A percentile compares a stretch with the other conserved stretches of the same genome.
phyloP scores from a whole-genome alignment of 2,329 filamentous ascomycete species.

The Neonectria ditissima region DNA sequence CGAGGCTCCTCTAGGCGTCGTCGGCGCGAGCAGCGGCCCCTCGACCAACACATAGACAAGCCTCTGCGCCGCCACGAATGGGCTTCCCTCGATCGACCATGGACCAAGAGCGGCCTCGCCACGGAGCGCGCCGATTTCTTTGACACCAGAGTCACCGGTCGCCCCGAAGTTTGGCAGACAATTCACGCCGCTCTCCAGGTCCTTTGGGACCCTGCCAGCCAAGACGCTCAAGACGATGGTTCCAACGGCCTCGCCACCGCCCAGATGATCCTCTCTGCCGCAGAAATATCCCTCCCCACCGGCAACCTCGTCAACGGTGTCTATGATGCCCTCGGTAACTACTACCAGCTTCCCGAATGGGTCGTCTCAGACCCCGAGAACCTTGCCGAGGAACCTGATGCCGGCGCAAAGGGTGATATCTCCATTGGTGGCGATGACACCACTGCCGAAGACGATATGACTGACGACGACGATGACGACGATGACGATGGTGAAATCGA shows the following conservation, averaged over 20 bases:
- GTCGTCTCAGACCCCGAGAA: constrained; percentile 76
- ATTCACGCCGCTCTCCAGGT: constrained; percentile 75
- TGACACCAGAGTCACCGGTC: constrained; percentile 85
- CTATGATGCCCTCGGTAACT: constrained; percentile 77
- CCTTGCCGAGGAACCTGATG: constrained; percentile 54
- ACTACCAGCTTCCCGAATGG: constrained; percentile 76
- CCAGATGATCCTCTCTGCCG: constrained; percentile 83
- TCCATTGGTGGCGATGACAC: constrained; percentile 54
- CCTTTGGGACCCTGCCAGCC: constrained; percentile 68
- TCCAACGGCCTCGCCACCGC: constrained; percentile 70
- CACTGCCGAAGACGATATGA: constrained; percentile 56
- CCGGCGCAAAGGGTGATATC: constrained; percentile 47
- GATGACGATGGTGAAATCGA: constrained; percentile 45
- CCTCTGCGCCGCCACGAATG: constrained; percentile 75
- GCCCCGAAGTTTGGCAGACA: constrained; percentile 83
- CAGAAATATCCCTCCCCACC: constrained; percentile 79
- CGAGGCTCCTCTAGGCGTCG: constrained; percentile 46
- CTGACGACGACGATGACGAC: constrained; percentile 51
- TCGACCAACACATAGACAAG: constrained; percentile 76
- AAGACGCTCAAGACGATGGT: constrained; percentile 52
- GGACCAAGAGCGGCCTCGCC: constrained; percentile 77
- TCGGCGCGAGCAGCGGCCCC: constrained; percentile 55
- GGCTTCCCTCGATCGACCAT: constrained; percentile 71
- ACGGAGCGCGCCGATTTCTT: constrained; percentile 86
- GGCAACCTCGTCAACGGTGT: constrained; percentile 78